Percentiles rank a stretch among this genome's conserved stretches.
Evolutionary conservation across 1,139 yeast species (phyloP).

Genomic region (Yamadazyma sp.): DNA sequence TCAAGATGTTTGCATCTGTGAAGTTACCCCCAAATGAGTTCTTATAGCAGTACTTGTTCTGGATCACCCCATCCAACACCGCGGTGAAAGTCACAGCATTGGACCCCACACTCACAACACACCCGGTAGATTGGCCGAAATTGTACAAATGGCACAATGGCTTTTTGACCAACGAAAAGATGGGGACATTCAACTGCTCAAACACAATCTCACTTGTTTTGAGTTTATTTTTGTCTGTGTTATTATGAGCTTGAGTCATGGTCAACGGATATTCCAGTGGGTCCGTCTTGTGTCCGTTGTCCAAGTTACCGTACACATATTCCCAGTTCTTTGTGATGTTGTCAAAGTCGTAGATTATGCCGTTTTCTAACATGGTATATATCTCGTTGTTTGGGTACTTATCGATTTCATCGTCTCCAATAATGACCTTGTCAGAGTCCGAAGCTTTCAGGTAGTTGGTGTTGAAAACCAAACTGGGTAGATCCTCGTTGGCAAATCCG

Average conservation of each 20-base stretch:
- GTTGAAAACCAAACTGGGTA: slow-evolving; percentile 60
- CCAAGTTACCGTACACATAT: slow-evolving; percentile 53
- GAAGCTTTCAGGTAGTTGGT: slow-evolving; percentile 50
- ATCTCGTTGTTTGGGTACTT: slow-evolving; percentile 49
- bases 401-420: slow-evolving; percentile 54
- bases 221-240: slow-evolving; percentile 50
- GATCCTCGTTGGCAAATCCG: slow-evolving; percentile 65
- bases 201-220: slow-evolving; percentile 63
- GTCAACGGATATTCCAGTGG: slow-evolving; percentile 62
- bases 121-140: slow-evolving; percentile 64
- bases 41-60: slow-evolving; percentile 58
- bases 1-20: slow-evolving; percentile 53
- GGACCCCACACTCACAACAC: slow-evolving; percentile 70
- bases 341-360: slow-evolving; percentile 66
- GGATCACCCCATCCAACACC: slow-evolving; percentile 66
- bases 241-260: slow-evolving; percentile 66
- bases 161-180: slow-evolving; percentile 65
- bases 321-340: slow-evolving; percentile 60
- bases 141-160: slow-evolving; percentile 72
- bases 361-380: slow-evolving; percentile 64
- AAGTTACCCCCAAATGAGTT: slow-evolving; percentile 73
- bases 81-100: slow-evolving; percentile 66
- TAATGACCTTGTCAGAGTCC: slow-evolving; percentile 26
- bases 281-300: slow-evolving; percentile 39
- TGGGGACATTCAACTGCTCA: slow-evolving; percentile 63